These are phyloP conservation scores for Avena sativa DNA, from an alignment of 176 grass and related monocot species.

Conservation along the genomic window DNA sequence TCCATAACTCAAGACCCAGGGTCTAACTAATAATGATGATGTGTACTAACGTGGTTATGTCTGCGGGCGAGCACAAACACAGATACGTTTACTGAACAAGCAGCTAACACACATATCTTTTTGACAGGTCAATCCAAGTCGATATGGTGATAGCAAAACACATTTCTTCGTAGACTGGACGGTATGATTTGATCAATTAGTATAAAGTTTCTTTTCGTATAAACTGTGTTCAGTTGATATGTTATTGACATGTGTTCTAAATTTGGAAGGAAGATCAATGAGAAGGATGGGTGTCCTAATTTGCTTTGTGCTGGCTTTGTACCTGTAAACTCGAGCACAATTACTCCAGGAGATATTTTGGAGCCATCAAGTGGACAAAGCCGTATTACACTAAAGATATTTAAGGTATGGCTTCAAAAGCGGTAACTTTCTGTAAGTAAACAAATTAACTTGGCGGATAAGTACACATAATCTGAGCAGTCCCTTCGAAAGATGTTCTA, in stretches of 20 bases:
- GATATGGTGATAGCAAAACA: neutral
- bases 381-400: slow-evolving; percentile 30
- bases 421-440: too few relatives aligned
- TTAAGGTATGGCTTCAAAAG: neutral
- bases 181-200: neutral
- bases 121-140: neutral
- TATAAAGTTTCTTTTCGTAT: neutral
- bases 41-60: too few relatives aligned
- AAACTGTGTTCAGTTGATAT: neutral
- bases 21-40: too few relatives aligned
- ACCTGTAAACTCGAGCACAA: neutral
- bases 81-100: too few relatives aligned
- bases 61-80: too few relatives aligned
- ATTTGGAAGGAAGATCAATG: neutral
- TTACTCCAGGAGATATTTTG: slow-evolving; percentile 15
- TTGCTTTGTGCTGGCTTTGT: slow-evolving; percentile 19
- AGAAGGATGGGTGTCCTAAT: neutral
- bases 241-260: neutral
- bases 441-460: neutral
- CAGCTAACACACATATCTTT: neutral
- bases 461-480: neutral
- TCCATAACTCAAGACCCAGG: too few relatives aligned
- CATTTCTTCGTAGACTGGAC: slow-evolving; percentile 16
- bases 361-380: neutral
- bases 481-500: neutral